Conservation (phyloP, 805 yeast genomes). For the Pichia ethanolica region DNA sequence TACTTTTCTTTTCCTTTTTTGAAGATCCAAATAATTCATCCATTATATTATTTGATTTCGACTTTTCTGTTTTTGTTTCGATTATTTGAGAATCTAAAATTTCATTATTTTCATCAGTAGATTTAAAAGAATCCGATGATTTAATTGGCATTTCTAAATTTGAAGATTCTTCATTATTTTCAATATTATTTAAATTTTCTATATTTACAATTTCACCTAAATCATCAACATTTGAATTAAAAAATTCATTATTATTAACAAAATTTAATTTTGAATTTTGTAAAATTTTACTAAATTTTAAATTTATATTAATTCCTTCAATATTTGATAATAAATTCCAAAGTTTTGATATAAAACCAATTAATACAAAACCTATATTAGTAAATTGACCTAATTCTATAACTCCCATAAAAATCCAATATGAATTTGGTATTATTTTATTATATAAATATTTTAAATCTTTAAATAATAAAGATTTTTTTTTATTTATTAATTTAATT, state of each 20-base stretch:
- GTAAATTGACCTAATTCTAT: conserved; percentile 73
- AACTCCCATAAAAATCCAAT: conserved; percentile 56
- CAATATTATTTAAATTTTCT: neutral
- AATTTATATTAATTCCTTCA: neutral
- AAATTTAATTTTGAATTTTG: neutral
- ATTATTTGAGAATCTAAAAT: neutral
- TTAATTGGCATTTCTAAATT: neutral
- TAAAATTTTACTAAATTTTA: conserved; percentile 13
- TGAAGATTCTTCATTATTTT: neutral
- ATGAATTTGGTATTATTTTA: conserved; percentile 40
- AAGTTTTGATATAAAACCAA: conserved; percentile 49
- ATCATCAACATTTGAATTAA: neutral
- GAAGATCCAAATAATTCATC: conserved; percentile 6
- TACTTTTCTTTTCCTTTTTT: neutral
- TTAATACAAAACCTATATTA: conserved; percentile 59
- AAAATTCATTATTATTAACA: neutral
- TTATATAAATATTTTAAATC: conserved; percentile 25
- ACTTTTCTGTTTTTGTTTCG: conserved; percentile 3
- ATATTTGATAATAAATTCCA: conserved; percentile 11
- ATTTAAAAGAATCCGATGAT: too few species aligned
- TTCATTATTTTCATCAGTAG: neutral
- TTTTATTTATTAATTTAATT: neutral
- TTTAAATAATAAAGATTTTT: neutral
- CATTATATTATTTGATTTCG: conserved; percentile 6
- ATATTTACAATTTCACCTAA: neutral